Evolutionary conservation across 192 early-diverging fungal genomes (phyloP), one percentile per base, ranked within the genome.

Genomic region (Jimgerdemannia lactiflua): DNA sequence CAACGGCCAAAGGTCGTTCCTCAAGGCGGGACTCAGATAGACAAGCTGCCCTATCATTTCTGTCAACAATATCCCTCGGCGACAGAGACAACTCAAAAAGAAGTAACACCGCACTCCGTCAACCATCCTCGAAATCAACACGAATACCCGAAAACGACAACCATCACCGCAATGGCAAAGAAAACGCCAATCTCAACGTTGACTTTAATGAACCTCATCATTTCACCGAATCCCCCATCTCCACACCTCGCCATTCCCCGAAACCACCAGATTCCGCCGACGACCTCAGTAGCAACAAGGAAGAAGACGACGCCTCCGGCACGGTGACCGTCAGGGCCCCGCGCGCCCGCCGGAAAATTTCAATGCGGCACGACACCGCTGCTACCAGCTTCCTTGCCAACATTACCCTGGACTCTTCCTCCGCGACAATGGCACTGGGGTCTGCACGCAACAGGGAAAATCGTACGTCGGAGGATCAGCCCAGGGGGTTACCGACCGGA

Each of bases 31-130:
- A 73, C 41, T 70, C 72, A 49, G 71, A 72, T 65, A 59, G 78
- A 79, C 73, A 69, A 49, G 74, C 73, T 64, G 81, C 81, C 66
- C 74, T 76, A 70, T 68, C 71, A 18, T 82, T 82, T 66, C 69
- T 82, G 67, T 76, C 76, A 17, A 82, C 78, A 63, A 78, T 82
- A 18, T 41, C 77, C 39, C 74, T 82, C 18, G 77, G 81, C 29
- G 73, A n/a, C 49, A 54, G 49, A 54, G 4, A 54, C 49, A 4
- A 4, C 49, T 4, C 49, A 54, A 54, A 11, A 54, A 11, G 49
- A 67, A 73, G 80, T 72, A 70, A 63, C 40, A 43, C 74, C 70
- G 39, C 63, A 59, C 65, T 59, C 43, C 43, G 39, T 72, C 29
- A 63, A 65, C 4, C 29, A 42, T 40, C 72, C 49, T 18, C 14